Percentiles rank a stretch among this genome's conserved stretches.
Conservation (phyloP, 208 protist species). For the Trypanosoma platydactyli region DNA sequence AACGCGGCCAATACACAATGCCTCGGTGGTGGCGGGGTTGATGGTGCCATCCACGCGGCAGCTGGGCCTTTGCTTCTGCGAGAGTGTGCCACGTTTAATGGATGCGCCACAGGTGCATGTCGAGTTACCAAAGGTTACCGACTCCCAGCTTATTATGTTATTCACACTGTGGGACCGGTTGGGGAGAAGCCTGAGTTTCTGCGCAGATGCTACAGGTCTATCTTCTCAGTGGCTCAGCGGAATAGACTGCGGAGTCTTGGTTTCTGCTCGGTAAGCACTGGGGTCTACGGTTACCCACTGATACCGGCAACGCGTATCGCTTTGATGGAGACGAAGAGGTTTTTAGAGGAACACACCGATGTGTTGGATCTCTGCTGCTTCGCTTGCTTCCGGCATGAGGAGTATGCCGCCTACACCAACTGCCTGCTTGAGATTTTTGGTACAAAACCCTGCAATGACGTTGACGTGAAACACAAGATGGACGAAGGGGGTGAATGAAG, state of each 20-base stretch:
- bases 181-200: slow-evolving; percentile 57
- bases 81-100: slow-evolving; percentile 53
- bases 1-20: slow-evolving; percentile 78
- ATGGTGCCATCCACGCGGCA: slow-evolving; percentile 74
- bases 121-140: slow-evolving; percentile 69
- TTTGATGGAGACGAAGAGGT: slow-evolving; percentile 40
- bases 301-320: slow-evolving; percentile 55
- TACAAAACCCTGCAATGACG: background rate
- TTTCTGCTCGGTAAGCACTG: slow-evolving; percentile 84
- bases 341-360: slow-evolving; percentile 32
- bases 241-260: slow-evolving; percentile 58
- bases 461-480: background rate
- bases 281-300: slow-evolving; percentile 88
- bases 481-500: too few species aligned
- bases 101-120: slow-evolving; percentile 61
- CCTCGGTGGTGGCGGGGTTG: slow-evolving; percentile 76
- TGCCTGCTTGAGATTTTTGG: slow-evolving; percentile 18
- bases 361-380: slow-evolving; percentile 54
- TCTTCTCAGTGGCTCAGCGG: slow-evolving; percentile 41
- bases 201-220: slow-evolving; percentile 52
- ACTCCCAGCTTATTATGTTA: slow-evolving; percentile 62
- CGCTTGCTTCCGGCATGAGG: slow-evolving; percentile 46
- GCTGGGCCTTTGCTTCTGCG: slow-evolving; percentile 61
- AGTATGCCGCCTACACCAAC: slow-evolving; percentile 28
- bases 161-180: slow-evolving; percentile 85